phyloP scores from a whole-genome alignment of 305 asterid species.

The Fraxinus xanthoxyloides region DNA sequence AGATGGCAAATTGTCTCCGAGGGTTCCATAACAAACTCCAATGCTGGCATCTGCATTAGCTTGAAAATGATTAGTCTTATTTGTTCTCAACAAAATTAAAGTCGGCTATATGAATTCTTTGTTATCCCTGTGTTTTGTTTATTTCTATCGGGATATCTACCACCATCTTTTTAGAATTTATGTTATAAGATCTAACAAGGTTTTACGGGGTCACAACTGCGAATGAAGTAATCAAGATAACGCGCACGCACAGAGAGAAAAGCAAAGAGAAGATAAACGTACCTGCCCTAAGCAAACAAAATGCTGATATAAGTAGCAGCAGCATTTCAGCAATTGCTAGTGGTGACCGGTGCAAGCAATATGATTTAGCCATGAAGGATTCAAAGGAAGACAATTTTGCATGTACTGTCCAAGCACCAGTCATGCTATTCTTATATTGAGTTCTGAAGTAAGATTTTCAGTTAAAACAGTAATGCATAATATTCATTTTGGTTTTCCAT shows the following conservation, averaged over 20 bases:
- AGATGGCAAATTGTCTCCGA: constrained; percentile 21
- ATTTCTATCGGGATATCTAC: not conserved
- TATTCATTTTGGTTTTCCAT: not conserved
- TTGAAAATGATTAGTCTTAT: constrained; percentile 2
- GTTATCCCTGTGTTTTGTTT: not conserved
- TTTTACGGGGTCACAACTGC: not conserved
- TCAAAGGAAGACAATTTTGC: not conserved
- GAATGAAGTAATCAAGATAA: not conserved
- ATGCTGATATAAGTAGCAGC: not conserved
- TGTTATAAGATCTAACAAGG: not conserved
- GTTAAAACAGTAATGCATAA: not conserved
- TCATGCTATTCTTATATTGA: not conserved
- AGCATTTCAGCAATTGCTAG: not conserved
- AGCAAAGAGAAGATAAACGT: not conserved
- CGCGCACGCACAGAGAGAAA: not conserved
- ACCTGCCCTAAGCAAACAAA: not conserved
- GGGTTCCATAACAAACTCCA: constrained; percentile 28
- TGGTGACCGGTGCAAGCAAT: not conserved
- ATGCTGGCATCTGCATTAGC: constrained; percentile 23
- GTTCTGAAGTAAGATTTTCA: not conserved
- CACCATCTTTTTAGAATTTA: not conserved
- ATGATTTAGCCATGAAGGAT: not conserved
- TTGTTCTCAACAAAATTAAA: not conserved
- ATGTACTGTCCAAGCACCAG: not conserved
- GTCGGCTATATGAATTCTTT: not conserved